Conservation (phyloP, 371 early-diverging fungal species). For the Mucor sp. region DNA sequence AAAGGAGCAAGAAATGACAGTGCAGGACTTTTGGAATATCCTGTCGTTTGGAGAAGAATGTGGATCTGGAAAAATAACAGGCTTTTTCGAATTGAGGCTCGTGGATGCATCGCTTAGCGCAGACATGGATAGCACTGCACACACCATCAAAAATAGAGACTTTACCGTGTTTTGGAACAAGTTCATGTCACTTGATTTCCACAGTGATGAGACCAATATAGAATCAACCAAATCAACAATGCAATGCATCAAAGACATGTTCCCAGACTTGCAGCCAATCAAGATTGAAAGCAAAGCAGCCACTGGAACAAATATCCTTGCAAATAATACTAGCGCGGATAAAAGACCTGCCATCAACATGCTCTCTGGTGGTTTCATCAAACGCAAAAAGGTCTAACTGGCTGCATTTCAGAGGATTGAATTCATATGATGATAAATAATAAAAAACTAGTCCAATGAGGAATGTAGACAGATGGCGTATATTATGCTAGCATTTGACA, state of each 20-base stretch:
- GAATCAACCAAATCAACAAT: constrained; percentile 15
- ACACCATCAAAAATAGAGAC: not conserved
- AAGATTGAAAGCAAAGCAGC: not conserved
- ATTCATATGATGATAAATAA: not conserved
- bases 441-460: constrained; percentile 12
- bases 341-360: constrained; percentile 26
- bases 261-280: constrained; percentile 6
- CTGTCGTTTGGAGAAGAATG: constrained; percentile 78
- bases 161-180: constrained; percentile 36
- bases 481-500: not conserved
- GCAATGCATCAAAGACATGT: constrained; percentile 13
- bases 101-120: not conserved
- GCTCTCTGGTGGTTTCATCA: constrained; percentile 21
- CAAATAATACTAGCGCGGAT: not conserved
- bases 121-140: not conserved
- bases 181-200: constrained; percentile 33
- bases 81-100: constrained; percentile 53
- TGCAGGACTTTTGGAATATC: constrained; percentile 66
- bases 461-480: not conserved
- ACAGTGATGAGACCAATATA: constrained; percentile 6
- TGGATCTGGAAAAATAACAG: constrained; percentile 69
- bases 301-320: constrained; percentile 3
- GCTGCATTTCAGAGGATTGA: not conserved
- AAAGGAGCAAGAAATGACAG: constrained; percentile 41
- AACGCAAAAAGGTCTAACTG: constrained; percentile 22